Evolutionary conservation across 495 filamentous ascomycete genomes (phyloP).

Genomic region (Staphylotrichum longicolle): DNA sequence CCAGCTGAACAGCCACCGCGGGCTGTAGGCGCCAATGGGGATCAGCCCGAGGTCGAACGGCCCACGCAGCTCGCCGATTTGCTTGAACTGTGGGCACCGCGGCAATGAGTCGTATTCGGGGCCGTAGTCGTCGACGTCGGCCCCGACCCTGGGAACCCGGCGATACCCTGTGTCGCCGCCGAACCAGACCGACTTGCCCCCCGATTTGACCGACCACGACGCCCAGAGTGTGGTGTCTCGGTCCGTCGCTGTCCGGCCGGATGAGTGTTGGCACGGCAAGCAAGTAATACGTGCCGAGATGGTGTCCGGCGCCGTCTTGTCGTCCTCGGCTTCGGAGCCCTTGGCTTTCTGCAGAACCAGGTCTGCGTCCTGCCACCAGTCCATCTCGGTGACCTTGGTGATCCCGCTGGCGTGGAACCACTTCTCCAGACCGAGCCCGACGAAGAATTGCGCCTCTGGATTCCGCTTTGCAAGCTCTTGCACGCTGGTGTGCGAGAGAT

Average conservation of each 20-base stretch:
- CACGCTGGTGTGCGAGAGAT: constrained; percentile 75
- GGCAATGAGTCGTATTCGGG: constrained; percentile 66
- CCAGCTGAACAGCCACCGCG: constrained; percentile 68
- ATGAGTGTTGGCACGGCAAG: constrained; percentile 83
- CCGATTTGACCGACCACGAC: constrained; percentile 78
- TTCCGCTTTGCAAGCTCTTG: constrained; percentile 66
- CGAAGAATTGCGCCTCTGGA: constrained; percentile 85
- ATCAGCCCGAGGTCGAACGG: constrained; percentile 93
- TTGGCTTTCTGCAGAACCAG: constrained; percentile 53
- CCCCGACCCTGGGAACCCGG: constrained; percentile 62
- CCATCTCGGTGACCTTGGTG: constrained; percentile 76
- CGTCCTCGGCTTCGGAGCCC: constrained; percentile 15
- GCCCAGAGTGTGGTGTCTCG: constrained; percentile 77
- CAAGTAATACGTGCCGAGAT: constrained; percentile 78
- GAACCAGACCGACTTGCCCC: constrained; percentile 72
- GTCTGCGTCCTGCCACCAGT: constrained; percentile 92
- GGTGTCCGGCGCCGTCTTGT: constrained; percentile 25
- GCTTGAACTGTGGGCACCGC: constrained; percentile 78
- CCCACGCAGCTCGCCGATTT: constrained; percentile 78
- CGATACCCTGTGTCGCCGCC: constrained; percentile 82
- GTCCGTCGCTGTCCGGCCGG: constrained; percentile 66
- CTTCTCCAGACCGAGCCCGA: constrained; percentile 77
- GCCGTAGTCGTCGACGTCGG: constrained; percentile 67
- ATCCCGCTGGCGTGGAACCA: constrained; percentile 77
- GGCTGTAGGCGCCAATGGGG: constrained; percentile 89